Base-by-base conservation (phyloP, 1,284 basidiomycete genomes). In the Trichosporon sp. region DNA sequence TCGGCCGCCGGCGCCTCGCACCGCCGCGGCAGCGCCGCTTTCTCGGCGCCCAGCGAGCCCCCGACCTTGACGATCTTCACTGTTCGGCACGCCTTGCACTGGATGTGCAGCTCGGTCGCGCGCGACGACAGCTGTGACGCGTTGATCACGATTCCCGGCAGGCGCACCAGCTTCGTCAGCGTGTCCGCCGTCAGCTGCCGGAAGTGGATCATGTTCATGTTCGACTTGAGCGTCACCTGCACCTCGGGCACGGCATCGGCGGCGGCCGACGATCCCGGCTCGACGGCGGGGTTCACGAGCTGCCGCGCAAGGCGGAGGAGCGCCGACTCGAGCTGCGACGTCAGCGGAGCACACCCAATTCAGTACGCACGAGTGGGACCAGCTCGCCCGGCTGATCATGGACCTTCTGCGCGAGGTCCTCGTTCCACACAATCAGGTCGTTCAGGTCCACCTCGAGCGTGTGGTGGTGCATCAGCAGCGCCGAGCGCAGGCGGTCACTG, bases 141-240 rank as follows among this genome's bases (percentile, higher is more conserved):
- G 44, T 95, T 96, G 80, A 99, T 98, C 79, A 99, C 95, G 77
- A 99, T 99, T 35, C 97, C 97, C 1, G 97, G 97, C 53, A 99
- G 89, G 72, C 97, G 91, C 38, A 99, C 96, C 53, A 99, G 90
- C 76, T 93, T 95, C 77, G 95, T 95, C 86, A 98, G 92, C 31
- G 91, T 95, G 75, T 95, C 89, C 4, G 97, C 96, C n/a, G 90
- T 91, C 56, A 98, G 88, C 67, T 97, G 93, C 64, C 97, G 90
- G 84, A 99, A 98, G 78, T 93, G 92, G 71, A 93, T 89, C 84
- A 99, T 87, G 83, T 97, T 97, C 73, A 95, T 87, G 9, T 91
- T 91, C 21, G 92, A 95, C 76, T 88, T 90, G 44, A 99, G 86
- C 29, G 92, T 93, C 66, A 98, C 87, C 83, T 99, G 97, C 64